Conservation (phyloP, 2,329 filamentous ascomycete species). For the Xylariaceae sp. region DNA sequence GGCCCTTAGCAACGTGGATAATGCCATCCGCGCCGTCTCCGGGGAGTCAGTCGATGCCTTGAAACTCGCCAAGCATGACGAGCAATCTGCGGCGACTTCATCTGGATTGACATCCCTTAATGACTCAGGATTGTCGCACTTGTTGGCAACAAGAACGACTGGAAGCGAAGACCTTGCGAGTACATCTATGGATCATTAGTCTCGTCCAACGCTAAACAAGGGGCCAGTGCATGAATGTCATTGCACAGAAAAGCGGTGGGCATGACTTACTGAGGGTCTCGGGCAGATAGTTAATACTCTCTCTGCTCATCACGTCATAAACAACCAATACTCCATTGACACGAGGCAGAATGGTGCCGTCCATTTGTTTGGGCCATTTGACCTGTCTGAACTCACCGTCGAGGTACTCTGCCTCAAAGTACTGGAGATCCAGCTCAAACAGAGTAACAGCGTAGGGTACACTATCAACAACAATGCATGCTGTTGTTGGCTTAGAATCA, state of each 20-base stretch:
- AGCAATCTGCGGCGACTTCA: conserved; percentile 57
- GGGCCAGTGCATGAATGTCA: neutral
- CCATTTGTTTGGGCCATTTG: conserved; percentile 62
- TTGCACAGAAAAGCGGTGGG: neutral
- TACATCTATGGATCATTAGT: conserved; percentile 52
- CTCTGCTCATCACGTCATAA: conserved; percentile 78
- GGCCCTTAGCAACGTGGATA: conserved; percentile 68
- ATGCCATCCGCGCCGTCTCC: conserved; percentile 68
- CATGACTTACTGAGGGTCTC: conserved; percentile 66
- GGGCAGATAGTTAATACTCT: conserved; percentile 68
- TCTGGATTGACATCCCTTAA: conserved; percentile 66
- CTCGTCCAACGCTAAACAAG: conserved; percentile 1
- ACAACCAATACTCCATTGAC: conserved; percentile 81
- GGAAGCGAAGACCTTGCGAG: conserved; percentile 68
- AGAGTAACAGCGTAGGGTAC: conserved; percentile 54
- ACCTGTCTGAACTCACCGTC: conserved; percentile 54
- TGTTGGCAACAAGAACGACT: conserved; percentile 77
- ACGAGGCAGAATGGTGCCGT: conserved; percentile 65
- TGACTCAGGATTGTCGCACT: conserved; percentile 74
- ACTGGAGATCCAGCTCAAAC: conserved; percentile 61
- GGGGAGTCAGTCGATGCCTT: conserved; percentile 66
- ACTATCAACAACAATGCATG: conserved; percentile 55
- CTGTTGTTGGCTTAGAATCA: conserved; percentile 49
- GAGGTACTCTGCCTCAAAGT: conserved; percentile 57
- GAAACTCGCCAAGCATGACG: conserved; percentile 65